These are phyloP conservation scores for Salix brachista DNA, from an alignment of 345 rosid genomes.

Conservation along the genomic window DNA sequence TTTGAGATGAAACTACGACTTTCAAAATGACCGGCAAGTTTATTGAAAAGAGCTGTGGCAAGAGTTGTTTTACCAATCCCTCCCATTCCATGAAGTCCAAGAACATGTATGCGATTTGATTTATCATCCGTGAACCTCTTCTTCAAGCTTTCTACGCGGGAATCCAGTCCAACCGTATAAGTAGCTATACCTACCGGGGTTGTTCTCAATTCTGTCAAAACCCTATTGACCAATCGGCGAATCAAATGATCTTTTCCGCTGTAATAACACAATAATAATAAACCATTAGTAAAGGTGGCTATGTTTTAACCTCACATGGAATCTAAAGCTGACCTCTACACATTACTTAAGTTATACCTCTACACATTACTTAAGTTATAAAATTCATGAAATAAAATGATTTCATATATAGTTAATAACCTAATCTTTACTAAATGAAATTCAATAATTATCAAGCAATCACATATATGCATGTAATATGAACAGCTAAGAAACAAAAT, in stretches of 20 bases:
- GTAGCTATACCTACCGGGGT: conserved; percentile 47
- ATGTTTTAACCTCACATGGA: no score
- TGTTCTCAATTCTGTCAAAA: conserved; percentile 42
- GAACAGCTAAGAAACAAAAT: no score
- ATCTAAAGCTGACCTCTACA: no score
- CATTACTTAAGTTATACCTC: no score
- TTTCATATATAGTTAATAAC: background rate
- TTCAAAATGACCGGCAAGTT: conserved; percentile 21
- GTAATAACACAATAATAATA: background rate
- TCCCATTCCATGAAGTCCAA: conserved; percentile 39
- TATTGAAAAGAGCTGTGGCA: conserved; percentile 36
- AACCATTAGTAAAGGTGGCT: background rate
- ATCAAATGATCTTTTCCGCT: conserved; percentile 25
- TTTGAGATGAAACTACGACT: conserved; percentile 28
- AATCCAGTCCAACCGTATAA: conserved; percentile 36
- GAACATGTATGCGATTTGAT: conserved; percentile 14
- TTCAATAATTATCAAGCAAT: background rate
- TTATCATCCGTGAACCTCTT: conserved; percentile 17
- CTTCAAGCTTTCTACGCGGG: conserved; percentile 18
- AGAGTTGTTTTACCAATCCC: conserved; percentile 48
- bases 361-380: background rate
- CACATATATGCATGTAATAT: no score
- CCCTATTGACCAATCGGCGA: conserved; percentile 34
- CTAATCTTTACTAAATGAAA: background rate
- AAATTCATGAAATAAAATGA: background rate